Percentiles rank a stretch among this genome's conserved stretches.
These are phyloP conservation scores for Euphorbia corollata DNA, from an alignment of 441 rosid genomes.

Conservation along the genomic window DNA sequence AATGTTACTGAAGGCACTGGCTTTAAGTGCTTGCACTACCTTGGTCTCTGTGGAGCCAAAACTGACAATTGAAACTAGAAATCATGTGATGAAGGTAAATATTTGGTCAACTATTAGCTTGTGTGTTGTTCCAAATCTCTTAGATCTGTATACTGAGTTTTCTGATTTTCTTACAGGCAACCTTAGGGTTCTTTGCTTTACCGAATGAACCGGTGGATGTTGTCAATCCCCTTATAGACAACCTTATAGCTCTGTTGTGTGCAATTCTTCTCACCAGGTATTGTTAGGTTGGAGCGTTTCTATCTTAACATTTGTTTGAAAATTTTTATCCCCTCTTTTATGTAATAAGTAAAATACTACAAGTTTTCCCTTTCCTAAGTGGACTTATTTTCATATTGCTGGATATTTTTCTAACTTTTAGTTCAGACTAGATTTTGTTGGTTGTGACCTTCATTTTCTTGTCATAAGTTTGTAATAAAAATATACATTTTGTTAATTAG, in stretches of 20 bases:
- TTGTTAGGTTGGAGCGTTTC: conserved; percentile 16
- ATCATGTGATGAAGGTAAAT: conserved; percentile 86
- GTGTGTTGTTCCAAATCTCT: conserved; percentile 5
- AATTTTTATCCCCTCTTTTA: background rate
- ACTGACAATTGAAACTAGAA: conserved; percentile 86
- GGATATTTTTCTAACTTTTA: conserved; percentile 2
- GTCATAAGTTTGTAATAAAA: background rate
- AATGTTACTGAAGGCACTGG: conserved; percentile 71
- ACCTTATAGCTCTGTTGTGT: conserved; percentile 91
- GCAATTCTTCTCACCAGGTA: conserved; percentile 99
- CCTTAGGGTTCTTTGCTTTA: conserved; percentile 91
- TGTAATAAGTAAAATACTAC: background rate
- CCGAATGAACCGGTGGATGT: conserved; percentile 91
- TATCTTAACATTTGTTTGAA: too few species aligned
- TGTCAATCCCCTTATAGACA: conserved; percentile 80
- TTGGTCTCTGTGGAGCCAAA: conserved; percentile 98
- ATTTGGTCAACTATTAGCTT: conserved; percentile 9
- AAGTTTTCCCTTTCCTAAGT: background rate
- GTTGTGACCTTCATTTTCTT: background rate
- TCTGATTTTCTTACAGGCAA: conserved; percentile 58
- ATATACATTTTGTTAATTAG: background rate
- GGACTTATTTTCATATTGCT: background rate
- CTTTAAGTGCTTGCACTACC: conserved; percentile 95
- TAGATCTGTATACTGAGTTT: conserved; percentile 10
- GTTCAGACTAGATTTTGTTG: background rate